Base-by-base conservation (phyloP, 2,329 filamentous ascomycete species). In the Emericellopsis atlantica region DNA sequence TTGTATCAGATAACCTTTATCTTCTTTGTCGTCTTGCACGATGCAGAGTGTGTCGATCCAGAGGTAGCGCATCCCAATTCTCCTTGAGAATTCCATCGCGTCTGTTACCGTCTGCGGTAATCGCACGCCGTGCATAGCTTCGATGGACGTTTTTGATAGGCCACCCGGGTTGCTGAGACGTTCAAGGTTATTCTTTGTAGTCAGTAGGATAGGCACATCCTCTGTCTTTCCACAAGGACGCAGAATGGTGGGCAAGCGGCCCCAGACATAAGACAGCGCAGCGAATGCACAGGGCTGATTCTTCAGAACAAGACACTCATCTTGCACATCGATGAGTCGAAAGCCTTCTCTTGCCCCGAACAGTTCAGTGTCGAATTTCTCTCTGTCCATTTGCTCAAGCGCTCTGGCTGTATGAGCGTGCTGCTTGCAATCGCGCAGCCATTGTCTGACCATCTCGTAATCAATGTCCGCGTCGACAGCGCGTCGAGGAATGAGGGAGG, bases 11-110 rank as follows among this genome's bases (percentile, higher is more conserved):
- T 36, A 36, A 11, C n/a, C 15, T 36, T 43, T 43, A 29, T 43
- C 42, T 38, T 40, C 32, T 16, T 33, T 31, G 32, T 43, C 39
- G 34, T 48, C 44, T 31, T 48, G 45, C 12, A 48, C 42, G 23
- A 48, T 48, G 42, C 46, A 48, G 6, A 48, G 46, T 2, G 41
- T 42, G 32, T 48, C 46, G 16, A 45, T 45, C 46, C 44, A 49
- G 26, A 48, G 40, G 31, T 48, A 47, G 23, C 39, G 40, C 8
- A 44, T 38, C 5, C 45, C 40, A 15, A 48, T 41, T n/a, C 36
- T 42, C 3, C 43, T 39, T 6, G 29, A 16, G 26, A 43, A 22
- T 14, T 33, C 23, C 38, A 43, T 38, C 24, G 42, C 42, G 21
- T 43, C 42, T 9, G 21, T 14, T 9, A 43, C 29, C 5, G 42